Evolutionary conservation across 2,329 filamentous ascomycete genomes (phyloP).

Genomic region (Alternaria viburni): DNA sequence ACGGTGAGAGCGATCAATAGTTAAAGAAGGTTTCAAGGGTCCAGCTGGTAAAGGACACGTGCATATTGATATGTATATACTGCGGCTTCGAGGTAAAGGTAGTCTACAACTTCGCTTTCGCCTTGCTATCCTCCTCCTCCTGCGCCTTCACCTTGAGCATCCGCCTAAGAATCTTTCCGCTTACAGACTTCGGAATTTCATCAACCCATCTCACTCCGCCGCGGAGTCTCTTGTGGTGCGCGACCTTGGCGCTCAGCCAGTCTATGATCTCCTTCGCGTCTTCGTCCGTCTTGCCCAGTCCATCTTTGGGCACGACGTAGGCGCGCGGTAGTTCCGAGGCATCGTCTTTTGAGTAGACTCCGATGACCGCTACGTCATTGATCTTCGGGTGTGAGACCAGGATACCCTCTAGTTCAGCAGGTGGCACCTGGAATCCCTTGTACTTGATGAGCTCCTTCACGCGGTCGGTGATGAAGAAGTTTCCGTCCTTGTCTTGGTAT

Average conservation of each 20-base stretch:
- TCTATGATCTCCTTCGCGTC: constrained; percentile 50
- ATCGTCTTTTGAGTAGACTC: constrained; percentile 53
- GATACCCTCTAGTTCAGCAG: constrained; percentile 56
- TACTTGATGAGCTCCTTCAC: constrained; percentile 54
- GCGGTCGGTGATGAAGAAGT: constrained; percentile 90
- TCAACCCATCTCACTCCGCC: constrained; percentile 56
- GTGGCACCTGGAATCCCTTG: constrained; percentile 57
- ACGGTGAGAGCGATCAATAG: neutral
- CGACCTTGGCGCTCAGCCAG: constrained; percentile 53
- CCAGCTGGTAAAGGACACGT: neutral
- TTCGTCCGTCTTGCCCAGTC: constrained; percentile 37
- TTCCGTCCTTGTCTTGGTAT: constrained; percentile 75
- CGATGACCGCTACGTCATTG: constrained; percentile 47
- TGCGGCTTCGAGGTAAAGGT: neutral
- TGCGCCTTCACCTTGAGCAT: constrained; percentile 52
- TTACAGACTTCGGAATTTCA: constrained; percentile 56
- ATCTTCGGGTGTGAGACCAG: constrained; percentile 52
- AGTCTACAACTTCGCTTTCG: constrained; percentile 53
- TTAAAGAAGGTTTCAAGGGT: neutral
- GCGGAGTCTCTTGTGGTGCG: constrained; percentile 55
- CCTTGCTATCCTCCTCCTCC: constrained; percentile 47
- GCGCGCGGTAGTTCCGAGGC: constrained; percentile 54
- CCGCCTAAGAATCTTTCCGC: constrained; percentile 56
- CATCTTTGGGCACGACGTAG: constrained; percentile 44
- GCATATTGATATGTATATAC: neutral